phyloP scores from a whole-genome alignment of 345 rosid genomes.

The Lepidium aucheri region DNA sequence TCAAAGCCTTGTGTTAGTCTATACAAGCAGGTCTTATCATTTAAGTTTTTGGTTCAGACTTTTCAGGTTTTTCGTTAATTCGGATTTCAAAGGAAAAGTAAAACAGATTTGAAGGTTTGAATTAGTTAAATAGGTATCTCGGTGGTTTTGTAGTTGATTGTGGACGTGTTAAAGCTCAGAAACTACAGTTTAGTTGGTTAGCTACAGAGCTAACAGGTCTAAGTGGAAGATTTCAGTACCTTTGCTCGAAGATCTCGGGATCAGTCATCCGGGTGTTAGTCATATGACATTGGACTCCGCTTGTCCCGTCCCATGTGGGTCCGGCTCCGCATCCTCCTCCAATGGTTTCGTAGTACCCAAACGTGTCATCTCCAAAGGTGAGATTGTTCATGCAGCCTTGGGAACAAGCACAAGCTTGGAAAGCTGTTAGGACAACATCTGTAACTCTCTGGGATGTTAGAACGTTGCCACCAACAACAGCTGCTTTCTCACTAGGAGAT shows the following conservation, averaged over 20 bases:
- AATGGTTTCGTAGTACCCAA: constrained; percentile 90
- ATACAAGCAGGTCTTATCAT: not conserved
- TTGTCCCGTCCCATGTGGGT: constrained; percentile 79
- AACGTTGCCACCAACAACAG: constrained; percentile 97
- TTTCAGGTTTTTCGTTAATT: not conserved
- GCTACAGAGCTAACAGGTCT: not conserved
- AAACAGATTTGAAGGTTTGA: too few relatives aligned
- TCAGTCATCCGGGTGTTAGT: constrained; percentile 97
- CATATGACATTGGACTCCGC: constrained; percentile 98
- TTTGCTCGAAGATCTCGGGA: constrained; percentile 94
- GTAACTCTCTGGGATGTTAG: constrained; percentile 89
- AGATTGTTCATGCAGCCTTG: constrained; percentile 99
- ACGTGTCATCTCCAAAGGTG: constrained; percentile 82
- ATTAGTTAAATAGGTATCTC: too few relatives aligned
- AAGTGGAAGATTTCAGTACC: constrained; percentile 18
- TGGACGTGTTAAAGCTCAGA: not conserved
- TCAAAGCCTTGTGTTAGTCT: constrained; percentile 3
- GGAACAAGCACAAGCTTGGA: constrained; percentile 93
- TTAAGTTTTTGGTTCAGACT: not conserved
- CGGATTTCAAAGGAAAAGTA: too few relatives aligned
- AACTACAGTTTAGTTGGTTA: not conserved
- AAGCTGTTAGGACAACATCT: constrained; percentile 79
- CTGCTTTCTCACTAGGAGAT: constrained; percentile 90
- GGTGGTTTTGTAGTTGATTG: not conserved
- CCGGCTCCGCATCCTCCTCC: constrained; percentile 98